These are phyloP conservation scores for Saccharomyces hybrid DNA, from an alignment of 1,139 yeast species.

Conservation along the genomic window DNA sequence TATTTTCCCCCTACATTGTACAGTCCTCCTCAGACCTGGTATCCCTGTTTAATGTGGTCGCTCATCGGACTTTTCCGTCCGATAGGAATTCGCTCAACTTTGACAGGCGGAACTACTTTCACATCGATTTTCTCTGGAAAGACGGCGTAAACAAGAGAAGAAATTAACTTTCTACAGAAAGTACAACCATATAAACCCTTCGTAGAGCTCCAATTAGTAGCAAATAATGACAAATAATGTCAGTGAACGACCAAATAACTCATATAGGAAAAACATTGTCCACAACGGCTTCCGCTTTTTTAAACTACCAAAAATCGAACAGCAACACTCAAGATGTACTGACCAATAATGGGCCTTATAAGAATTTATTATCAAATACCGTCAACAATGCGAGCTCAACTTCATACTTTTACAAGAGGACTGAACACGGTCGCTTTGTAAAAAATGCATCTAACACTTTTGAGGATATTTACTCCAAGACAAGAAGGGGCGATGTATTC, in stretches of 20 bases:
- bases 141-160: neutral
- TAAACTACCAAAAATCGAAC: slow-evolving; percentile 23
- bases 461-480: slow-evolving; percentile 22
- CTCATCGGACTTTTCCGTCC: neutral
- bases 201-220: neutral
- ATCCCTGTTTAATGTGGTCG: neutral
- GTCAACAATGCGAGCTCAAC: slow-evolving; percentile 24
- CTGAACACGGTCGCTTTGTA: neutral
- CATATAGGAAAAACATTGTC: slow-evolving; percentile 36
- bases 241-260: slow-evolving; percentile 12
- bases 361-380: slow-evolving; percentile 42
- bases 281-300: slow-evolving; percentile 41
- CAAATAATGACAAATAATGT: slow-evolving; percentile 2
- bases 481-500: slow-evolving; percentile 28
- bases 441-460: slow-evolving; percentile 6
- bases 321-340: slow-evolving; percentile 33
- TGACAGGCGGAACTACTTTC: slow-evolving; percentile 1
- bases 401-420: neutral
- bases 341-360: slow-evolving; percentile 39
- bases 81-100: slow-evolving; percentile 1
- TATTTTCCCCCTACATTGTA: neutral
- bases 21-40: neutral
- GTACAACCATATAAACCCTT: neutral
- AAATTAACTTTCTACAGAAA: neutral
- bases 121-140: neutral